Evolutionary conservation across 352 stramenopile species (phyloP).

Genomic region (Poterioochromonas sp.): DNA sequence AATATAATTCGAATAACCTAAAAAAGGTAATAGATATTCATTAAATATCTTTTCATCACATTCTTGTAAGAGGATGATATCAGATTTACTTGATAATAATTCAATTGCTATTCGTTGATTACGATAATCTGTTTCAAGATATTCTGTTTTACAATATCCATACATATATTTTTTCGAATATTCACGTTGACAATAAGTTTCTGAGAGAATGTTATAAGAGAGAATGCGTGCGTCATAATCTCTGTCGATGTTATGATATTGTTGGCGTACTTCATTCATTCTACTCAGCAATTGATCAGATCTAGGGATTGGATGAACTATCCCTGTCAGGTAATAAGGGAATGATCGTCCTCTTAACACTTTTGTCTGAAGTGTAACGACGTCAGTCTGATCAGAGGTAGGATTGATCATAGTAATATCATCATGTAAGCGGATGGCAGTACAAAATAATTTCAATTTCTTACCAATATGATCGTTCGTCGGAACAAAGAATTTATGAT

Average conservation of each 20-base stretch:
- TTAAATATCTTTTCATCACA: conserved; percentile 9
- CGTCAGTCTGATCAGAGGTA: too few species aligned
- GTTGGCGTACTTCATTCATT: neutral
- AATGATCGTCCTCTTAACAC: neutral
- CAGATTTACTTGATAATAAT: neutral
- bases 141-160: conserved; percentile 26
- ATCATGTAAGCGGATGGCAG: too few species aligned
- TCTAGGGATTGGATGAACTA: neutral
- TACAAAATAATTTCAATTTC: neutral
- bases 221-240: neutral
- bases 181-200: neutral
- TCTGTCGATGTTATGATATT: neutral
- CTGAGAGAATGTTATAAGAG: neutral
- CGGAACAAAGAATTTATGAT: neutral
- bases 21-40: conserved; percentile 6
- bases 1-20: neutral
- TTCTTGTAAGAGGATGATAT: conserved; percentile 26
- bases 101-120: neutral
- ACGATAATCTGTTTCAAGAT: conserved; percentile 5
- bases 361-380: neutral
- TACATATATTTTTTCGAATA: neutral
- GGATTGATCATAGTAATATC: too few species aligned
- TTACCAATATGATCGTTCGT: neutral
- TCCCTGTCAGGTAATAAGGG: neutral
- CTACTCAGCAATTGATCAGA: neutral